A percentile compares a stretch with the other conserved stretches of the same genome.
These are phyloP conservation scores for Brassica juncea DNA, from an alignment of 345 rosid genomes.

Conservation along the genomic window DNA sequence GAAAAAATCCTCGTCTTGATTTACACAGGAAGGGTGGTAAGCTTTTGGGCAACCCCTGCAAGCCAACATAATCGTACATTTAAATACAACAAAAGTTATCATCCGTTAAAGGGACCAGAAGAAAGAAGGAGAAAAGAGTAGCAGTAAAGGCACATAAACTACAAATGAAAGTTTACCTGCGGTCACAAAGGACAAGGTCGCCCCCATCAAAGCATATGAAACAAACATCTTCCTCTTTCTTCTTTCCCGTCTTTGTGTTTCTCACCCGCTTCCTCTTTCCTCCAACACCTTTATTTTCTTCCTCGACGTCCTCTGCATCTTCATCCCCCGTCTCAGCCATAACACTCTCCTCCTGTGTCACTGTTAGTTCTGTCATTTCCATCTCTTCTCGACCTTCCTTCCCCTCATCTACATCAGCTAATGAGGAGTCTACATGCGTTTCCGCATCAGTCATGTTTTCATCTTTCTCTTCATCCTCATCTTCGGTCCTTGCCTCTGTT, in stretches of 20 bases:
- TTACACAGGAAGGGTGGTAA: conserved; percentile 89
- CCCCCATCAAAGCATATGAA: conserved; percentile 99
- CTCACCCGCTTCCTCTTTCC: conserved; percentile 80
- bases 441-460: conserved; percentile 35
- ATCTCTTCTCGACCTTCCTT: conserved; percentile 39
- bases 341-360: conserved; percentile 39
- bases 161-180: conserved; percentile 60
- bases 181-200: conserved; percentile 91
- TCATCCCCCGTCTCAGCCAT: conserved; percentile 38
- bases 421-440: conserved; percentile 34
- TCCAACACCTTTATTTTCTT: conserved; percentile 48
- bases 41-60: conserved; percentile 99
- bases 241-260: conserved; percentile 54
- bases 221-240: conserved; percentile 94
- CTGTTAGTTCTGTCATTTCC: conserved; percentile 22
- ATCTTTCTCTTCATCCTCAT: conserved; percentile 34
- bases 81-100: conserved; percentile 1
- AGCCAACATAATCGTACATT: conserved; percentile 7
- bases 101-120: conserved; percentile 7
- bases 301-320: conserved; percentile 55
- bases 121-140: conserved; percentile 9
- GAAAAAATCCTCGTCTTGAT: conserved; percentile 89
- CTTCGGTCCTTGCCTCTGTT: conserved; percentile 31
- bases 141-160: conserved; percentile 5
- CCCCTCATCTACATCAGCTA: conserved; percentile 41